These are phyloP conservation scores for Boletus reticuloceps DNA, from an alignment of 768 basidiomycete genomes.

Conservation along the genomic window DNA sequence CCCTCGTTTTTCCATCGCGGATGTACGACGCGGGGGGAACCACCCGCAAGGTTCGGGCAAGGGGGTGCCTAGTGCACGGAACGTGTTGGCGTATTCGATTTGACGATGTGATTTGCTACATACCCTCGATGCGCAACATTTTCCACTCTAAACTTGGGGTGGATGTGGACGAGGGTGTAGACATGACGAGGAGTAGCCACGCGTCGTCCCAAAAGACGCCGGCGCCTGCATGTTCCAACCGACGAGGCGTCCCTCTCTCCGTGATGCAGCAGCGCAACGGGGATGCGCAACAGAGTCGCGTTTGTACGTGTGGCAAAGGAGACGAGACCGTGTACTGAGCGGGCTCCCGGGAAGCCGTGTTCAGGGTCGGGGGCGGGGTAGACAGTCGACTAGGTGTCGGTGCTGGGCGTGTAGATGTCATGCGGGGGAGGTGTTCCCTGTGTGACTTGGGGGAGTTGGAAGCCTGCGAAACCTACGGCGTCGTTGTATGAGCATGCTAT, in stretches of 20 bases:
- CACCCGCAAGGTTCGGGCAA: conserved; percentile 40
- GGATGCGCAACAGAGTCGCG: neutral
- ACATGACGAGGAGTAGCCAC: conserved; percentile 20
- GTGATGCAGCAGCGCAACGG: conserved; percentile 34
- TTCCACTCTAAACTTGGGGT: conserved; percentile 24
- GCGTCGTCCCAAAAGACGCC: conserved; percentile 41
- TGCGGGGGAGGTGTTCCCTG: no score
- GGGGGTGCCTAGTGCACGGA: no score
- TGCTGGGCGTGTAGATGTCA: conserved; percentile 11
- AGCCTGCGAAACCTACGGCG: no score
- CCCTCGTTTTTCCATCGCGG: no score
- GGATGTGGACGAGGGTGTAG: neutral
- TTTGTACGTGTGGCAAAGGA: conserved; percentile 12
- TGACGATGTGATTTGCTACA: neutral
- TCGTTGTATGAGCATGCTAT: no score
- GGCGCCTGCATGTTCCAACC: conserved; percentile 39
- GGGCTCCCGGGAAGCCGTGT: conserved; percentile 30
- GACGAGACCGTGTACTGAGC: conserved; percentile 36
- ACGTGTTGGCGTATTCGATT: no score
- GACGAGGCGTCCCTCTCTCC: conserved; percentile 37
- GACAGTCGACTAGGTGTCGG: conserved; percentile 22
- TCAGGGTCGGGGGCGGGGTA: conserved; percentile 23
- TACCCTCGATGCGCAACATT: conserved; percentile 13
- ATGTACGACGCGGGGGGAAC: conserved; percentile 36
- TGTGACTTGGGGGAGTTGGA: no score